These are phyloP conservation scores for Globisporangium perplexum DNA, from an alignment of 352 stramenopile species.

Conservation along the genomic window DNA sequence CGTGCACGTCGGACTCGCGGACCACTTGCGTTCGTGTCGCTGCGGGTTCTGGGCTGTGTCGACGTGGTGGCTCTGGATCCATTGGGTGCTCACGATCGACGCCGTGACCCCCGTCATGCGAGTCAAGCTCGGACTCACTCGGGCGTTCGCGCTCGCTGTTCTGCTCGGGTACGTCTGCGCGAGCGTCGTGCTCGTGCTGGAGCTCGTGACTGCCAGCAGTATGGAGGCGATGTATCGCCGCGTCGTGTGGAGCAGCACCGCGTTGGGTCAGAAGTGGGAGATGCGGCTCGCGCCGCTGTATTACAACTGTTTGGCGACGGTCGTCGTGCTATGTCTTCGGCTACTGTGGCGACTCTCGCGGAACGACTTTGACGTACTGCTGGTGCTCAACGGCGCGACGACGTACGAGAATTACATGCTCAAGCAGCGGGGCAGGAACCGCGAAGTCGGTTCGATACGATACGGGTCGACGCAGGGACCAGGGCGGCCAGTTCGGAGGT, in stretches of 20 bases:
- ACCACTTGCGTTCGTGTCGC: slow-evolving; percentile 10
- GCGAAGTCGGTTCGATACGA: background rate
- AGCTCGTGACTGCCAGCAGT: slow-evolving; percentile 2
- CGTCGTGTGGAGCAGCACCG: background rate
- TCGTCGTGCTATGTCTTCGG: slow-evolving; percentile 2
- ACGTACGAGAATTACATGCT: slow-evolving; percentile 8
- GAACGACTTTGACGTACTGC: slow-evolving; percentile 1
- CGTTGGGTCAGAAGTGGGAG: slow-evolving; percentile 1
- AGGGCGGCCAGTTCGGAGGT: background rate
- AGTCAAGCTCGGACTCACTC: slow-evolving; percentile 6
- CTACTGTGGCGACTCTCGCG: slow-evolving; percentile 10
- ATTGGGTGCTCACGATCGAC: slow-evolving; percentile 9
- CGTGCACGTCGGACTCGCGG: slow-evolving; percentile 3
- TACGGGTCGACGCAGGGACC: background rate
- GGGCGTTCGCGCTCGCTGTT: slow-evolving; percentile 1
- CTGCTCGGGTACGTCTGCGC: background rate
- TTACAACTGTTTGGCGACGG: slow-evolving; percentile 13
- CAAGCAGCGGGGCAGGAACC: background rate
- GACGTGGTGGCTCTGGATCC: slow-evolving; percentile 8
- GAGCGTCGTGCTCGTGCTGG: background rate
- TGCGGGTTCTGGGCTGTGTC: background rate
- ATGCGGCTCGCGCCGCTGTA: slow-evolving; percentile 13
- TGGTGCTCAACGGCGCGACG: slow-evolving; percentile 12
- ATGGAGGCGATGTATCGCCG: background rate
- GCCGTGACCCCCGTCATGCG: slow-evolving; percentile 7